These are phyloP conservation scores for Yamadazyma sp. DNA, from an alignment of 1,139 yeast species.

Conservation along the genomic window DNA sequence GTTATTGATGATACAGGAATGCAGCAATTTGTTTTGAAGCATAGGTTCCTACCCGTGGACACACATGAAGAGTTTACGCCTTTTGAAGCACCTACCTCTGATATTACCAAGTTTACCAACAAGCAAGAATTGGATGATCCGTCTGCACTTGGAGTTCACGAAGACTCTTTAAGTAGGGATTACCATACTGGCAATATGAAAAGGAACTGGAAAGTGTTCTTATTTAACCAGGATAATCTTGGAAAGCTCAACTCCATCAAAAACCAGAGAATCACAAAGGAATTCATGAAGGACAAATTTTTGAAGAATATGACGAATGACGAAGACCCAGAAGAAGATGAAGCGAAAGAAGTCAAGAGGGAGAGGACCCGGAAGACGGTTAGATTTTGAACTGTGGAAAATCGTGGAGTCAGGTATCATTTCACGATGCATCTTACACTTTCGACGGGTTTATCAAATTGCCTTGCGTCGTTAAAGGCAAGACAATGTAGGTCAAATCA, in stretches of 20 bases:
- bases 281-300: conserved; percentile 23
- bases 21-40: conserved; percentile 53
- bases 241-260: conserved; percentile 29
- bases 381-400: conserved; percentile 21
- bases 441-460: too few relatives aligned
- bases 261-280: conserved; percentile 22
- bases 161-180: conserved; percentile 10
- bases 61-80: conserved; percentile 30
- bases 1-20: conserved; percentile 59
- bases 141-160: conserved; percentile 26
- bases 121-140: conserved; percentile 16
- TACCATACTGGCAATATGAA: conserved; percentile 5
- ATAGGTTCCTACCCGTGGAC: conserved; percentile 42
- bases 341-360: conserved; percentile 5
- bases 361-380: conserved; percentile 22
- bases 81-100: conserved; percentile 20
- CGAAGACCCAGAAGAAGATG: conserved; percentile 13
- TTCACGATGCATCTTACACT: too few relatives aligned
- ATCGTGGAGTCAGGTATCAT: too few relatives aligned
- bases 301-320: conserved; percentile 20
- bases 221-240: conserved; percentile 46
- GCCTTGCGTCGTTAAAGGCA: too few relatives aligned
- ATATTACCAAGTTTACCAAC: conserved; percentile 1
- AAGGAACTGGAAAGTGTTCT: conserved; percentile 42
- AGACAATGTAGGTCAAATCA: too few relatives aligned